Base-by-base conservation (phyloP, 768 basidiomycete genomes). In the Podaxis sp. region DNA sequence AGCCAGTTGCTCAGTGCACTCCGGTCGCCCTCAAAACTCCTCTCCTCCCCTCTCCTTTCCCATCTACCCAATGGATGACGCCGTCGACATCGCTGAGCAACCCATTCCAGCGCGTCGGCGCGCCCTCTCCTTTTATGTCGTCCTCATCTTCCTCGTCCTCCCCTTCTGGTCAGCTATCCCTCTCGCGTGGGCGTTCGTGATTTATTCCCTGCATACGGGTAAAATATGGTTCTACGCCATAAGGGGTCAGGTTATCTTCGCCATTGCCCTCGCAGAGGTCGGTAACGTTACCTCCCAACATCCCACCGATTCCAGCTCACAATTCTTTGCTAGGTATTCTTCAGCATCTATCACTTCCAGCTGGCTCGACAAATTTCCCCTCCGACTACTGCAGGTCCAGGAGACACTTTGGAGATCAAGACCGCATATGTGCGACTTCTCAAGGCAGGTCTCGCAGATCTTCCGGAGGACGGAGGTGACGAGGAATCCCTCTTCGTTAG, bases 131-230 rank as follows among this genome's bases (percentile, higher is more conserved):
- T 93, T 85, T 69, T 90, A 87, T 65, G 25, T 84, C 57, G 86
- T 84, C 64, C 75, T 92, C 38, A 61, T 87, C 63, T 64, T 79
- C 52, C 67, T 83, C 59, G 82, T 91, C 61, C 67, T 82, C 4
- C 90, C 91, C 7, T 65, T 92, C 59, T 90, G 89, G 83, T 82
- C 82, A 4, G 70, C 83, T 38, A 75, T 84, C 6, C 87, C 90
- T 9, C 67, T 86, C 24, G 82, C 88, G 22, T 93, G 91, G 91
- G 69, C 72, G 6, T 90, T 85, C 68, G 82, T 81, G 63, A 19
- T 85, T 69, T 76, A 83, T 70, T 73, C 82, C 49, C 70, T 89
- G 43, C 74, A 74, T 64, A 72, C 76, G 41, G 77, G 79, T 37
- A 74, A 65, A 41, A 67, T 85, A 61, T 80, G 70, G 76, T 69